A percentile compares a stretch with the other conserved stretches of the same genome.
Conservation (phyloP, 2,329 filamentous ascomycete genomes). For the Alternaria rosae region DNA sequence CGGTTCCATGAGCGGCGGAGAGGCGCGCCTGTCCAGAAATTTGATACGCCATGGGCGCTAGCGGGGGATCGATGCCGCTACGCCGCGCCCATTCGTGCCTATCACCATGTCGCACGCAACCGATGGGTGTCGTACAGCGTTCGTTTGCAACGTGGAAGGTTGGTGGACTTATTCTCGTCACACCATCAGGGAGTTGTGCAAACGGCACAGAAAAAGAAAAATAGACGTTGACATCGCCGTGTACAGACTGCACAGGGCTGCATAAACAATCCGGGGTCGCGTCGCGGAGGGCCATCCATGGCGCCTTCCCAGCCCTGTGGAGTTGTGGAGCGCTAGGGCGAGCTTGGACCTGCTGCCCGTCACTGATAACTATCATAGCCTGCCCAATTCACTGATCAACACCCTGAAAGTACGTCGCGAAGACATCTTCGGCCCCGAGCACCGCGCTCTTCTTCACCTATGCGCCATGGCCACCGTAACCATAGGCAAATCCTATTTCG, state of each 20-base stretch:
- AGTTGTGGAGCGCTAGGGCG: slow-evolving; percentile 26
- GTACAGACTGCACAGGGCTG: neutral
- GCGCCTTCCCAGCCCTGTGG: slow-evolving; percentile 29
- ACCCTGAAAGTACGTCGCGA: slow-evolving; percentile 11
- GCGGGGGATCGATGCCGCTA: slow-evolving; percentile 13
- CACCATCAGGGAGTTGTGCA: neutral
- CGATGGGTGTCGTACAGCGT: slow-evolving; percentile 2
- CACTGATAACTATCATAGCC: slow-evolving; percentile 26
- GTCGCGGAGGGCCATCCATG: slow-evolving; percentile 12
- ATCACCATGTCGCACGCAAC: slow-evolving; percentile 7
- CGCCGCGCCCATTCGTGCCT: slow-evolving; percentile 2
- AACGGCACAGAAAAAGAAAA: neutral
- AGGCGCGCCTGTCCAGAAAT: slow-evolving; percentile 16
- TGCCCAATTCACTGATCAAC: slow-evolving; percentile 5
- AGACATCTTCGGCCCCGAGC: slow-evolving; percentile 13
- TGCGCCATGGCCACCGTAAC: slow-evolving; percentile 59
- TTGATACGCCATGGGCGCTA: slow-evolving; percentile 28
- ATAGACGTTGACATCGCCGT: neutral
- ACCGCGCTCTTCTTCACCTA: slow-evolving; percentile 17
- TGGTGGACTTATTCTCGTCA: neutral
- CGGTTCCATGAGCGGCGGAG: slow-evolving; percentile 40
- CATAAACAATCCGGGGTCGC: slow-evolving; percentile 21
- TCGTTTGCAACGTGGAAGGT: neutral
- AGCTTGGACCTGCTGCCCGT: slow-evolving; percentile 28
- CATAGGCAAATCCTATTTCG: slow-evolving; percentile 67